A percentile compares a stretch with the other conserved stretches of the same genome.
phyloP scores from a whole-genome alignment of 495 filamentous ascomycete species.

The Tetracladium marchalianum region DNA sequence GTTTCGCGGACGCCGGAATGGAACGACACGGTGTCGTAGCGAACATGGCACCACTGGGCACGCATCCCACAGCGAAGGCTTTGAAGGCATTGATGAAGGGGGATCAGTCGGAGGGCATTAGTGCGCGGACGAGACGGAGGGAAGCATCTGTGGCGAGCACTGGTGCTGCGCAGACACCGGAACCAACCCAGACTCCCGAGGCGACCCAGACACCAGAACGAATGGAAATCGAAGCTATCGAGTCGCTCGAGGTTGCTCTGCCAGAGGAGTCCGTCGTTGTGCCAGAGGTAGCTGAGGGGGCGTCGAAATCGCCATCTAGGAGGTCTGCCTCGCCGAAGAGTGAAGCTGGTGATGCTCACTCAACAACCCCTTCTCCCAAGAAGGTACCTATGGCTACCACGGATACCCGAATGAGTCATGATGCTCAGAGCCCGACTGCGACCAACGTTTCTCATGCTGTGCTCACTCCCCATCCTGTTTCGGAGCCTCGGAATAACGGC shows the following conservation, averaged over 20 bases:
- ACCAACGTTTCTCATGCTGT: too few species aligned
- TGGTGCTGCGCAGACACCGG: conserved; percentile 9
- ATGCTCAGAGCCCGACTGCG: too few species aligned
- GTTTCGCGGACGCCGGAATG: conserved; percentile 58
- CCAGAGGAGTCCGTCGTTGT: background rate
- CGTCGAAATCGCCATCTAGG: background rate
- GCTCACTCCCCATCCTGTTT: background rate
- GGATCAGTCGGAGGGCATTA: conserved; percentile 1
- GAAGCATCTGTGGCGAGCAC: conserved; percentile 10
- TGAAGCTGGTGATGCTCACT: background rate
- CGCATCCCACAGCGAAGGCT: conserved; percentile 38
- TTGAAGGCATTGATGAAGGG: conserved; percentile 8
- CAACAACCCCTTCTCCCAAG: background rate
- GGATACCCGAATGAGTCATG: too few species aligned
- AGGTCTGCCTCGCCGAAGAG: background rate
- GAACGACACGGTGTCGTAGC: conserved; percentile 54
- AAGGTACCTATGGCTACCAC: too few species aligned
- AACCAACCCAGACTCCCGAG: background rate
- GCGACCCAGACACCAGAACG: too few species aligned
- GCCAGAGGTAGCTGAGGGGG: background rate
- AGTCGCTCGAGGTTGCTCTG: too few species aligned
- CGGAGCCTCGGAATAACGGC: background rate
- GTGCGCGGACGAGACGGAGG: background rate
- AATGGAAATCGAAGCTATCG: too few species aligned
- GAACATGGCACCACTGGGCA: conserved; percentile 61